Percentiles rank a stretch among this genome's conserved stretches.
phyloP scores from a whole-genome alignment of 2,329 filamentous ascomycete species.

The Elsinoe perseae region DNA sequence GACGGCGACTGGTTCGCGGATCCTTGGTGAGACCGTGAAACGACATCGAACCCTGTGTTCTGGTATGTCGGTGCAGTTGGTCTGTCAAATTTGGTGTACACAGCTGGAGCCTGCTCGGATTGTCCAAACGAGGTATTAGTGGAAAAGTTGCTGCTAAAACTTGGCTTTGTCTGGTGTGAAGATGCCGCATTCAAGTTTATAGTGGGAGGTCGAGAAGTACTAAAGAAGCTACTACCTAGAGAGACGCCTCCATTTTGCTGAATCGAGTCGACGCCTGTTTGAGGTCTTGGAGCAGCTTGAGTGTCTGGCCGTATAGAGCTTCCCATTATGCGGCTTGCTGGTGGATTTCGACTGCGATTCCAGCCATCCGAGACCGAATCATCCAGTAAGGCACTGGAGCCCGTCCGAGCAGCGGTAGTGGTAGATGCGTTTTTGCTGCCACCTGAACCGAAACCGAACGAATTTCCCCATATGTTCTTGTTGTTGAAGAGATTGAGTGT shows the following conservation, averaged over 20 bases:
- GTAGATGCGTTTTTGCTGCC: neutral
- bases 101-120: slow-evolving; percentile 25
- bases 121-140: slow-evolving; percentile 20
- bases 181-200: slow-evolving; percentile 24
- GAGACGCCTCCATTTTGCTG: neutral
- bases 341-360: neutral
- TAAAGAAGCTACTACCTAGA: neutral
- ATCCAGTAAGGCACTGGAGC: slow-evolving; percentile 10
- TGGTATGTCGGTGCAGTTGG: slow-evolving; percentile 11
- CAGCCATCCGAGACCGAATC: slow-evolving; percentile 13
- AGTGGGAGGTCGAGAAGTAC: slow-evolving; percentile 20
- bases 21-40: slow-evolving; percentile 9
- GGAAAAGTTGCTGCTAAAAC: slow-evolving; percentile 21
- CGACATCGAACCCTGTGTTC: neutral
- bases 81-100: slow-evolving; percentile 31
- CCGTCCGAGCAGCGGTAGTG: neutral
- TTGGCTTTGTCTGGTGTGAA: slow-evolving; percentile 20
- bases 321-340: neutral
- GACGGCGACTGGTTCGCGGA: slow-evolving; percentile 17
- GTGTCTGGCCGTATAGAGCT: neutral
- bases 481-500: neutral
- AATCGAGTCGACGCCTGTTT: neutral
- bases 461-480: slow-evolving; percentile 11
- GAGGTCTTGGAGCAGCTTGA: neutral
- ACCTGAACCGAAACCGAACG: neutral